phyloP scores from a whole-genome alignment of 2,329 filamentous ascomycete genomes.

The Xylaria digitata region DNA sequence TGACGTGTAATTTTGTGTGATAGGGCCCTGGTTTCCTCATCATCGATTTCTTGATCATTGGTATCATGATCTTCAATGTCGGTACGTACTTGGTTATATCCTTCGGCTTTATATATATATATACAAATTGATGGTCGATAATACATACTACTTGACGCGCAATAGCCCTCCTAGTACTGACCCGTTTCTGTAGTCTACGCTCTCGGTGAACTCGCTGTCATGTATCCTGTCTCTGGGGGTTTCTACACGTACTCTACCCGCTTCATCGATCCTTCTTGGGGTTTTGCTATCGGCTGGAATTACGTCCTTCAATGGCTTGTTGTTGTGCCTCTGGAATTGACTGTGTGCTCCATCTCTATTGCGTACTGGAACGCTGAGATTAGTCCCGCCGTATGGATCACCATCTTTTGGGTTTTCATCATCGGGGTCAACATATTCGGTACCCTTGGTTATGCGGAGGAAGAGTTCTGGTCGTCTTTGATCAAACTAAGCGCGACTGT shows the following conservation, averaged over 20 bases:
- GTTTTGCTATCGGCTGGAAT: constrained; percentile 56
- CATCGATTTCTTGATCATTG: constrained; percentile 65
- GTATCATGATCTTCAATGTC: constrained; percentile 70
- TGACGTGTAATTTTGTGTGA: constrained; percentile 21
- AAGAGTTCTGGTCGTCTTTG: constrained; percentile 69
- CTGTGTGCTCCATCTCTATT: constrained; percentile 61
- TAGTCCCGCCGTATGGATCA: constrained; percentile 64
- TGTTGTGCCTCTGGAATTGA: constrained; percentile 61
- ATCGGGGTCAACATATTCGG: constrained; percentile 68
- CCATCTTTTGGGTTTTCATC: constrained; percentile 64
- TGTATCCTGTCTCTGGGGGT: constrained; percentile 63
- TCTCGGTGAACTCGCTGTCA: constrained; percentile 62
- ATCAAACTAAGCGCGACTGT: constrained; percentile 69
- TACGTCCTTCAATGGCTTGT: constrained; percentile 63
- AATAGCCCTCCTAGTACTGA: constrained; percentile 18
- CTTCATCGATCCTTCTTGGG: constrained; percentile 64
- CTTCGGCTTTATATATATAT: background rate
- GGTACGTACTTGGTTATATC: constrained; percentile 44
- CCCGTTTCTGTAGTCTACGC: constrained; percentile 60
- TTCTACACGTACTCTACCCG: constrained; percentile 63
- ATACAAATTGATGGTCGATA: background rate
- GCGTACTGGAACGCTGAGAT: constrained; percentile 60
- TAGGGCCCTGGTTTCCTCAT: constrained; percentile 58
- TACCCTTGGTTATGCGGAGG: constrained; percentile 66
- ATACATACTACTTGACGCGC: background rate